Evolutionary conservation across 2,329 filamentous ascomycete species (phyloP).

Genomic region (Colletotrichum eremochloae): DNA sequence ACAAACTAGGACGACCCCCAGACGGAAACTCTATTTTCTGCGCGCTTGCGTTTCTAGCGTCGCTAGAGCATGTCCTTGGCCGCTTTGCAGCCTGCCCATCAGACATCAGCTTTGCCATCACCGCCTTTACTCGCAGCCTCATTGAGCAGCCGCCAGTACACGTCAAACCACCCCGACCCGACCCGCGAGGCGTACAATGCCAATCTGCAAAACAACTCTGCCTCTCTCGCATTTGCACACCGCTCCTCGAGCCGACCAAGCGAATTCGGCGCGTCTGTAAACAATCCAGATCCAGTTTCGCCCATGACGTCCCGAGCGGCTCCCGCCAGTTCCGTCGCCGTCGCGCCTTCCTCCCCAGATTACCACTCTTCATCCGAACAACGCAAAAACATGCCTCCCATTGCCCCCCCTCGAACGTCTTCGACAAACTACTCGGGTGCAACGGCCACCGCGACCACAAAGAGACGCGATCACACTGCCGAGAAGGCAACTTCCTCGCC

Average conservation of each 20-base stretch:
- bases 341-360: conserved; percentile 56
- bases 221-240: conserved; percentile 66
- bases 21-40: conserved; percentile 35
- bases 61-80: conserved; percentile 71
- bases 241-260: conserved; percentile 67
- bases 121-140: conserved; percentile 60
- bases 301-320: conserved; percentile 64
- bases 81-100: conserved; percentile 72
- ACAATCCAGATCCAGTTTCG: conserved; percentile 53
- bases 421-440: conserved; percentile 67
- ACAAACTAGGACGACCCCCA: conserved; percentile 33
- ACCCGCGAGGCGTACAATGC: conserved; percentile 70
- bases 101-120: conserved; percentile 62
- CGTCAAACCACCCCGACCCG: conserved; percentile 64
- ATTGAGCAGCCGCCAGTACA: conserved; percentile 65
- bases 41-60: conserved; percentile 25
- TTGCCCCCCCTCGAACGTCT: conserved; percentile 85
- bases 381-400: conserved; percentile 74
- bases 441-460: conserved; percentile 57
- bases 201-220: conserved; percentile 58
- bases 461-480: conserved; percentile 60
- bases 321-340: conserved; percentile 57
- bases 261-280: conserved; percentile 59
- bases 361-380: conserved; percentile 62
- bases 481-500: conserved; percentile 61